These are phyloP conservation scores for Paraglomus brasilianum DNA, from an alignment of 192 early-diverging fungal species.

Conservation along the genomic window DNA sequence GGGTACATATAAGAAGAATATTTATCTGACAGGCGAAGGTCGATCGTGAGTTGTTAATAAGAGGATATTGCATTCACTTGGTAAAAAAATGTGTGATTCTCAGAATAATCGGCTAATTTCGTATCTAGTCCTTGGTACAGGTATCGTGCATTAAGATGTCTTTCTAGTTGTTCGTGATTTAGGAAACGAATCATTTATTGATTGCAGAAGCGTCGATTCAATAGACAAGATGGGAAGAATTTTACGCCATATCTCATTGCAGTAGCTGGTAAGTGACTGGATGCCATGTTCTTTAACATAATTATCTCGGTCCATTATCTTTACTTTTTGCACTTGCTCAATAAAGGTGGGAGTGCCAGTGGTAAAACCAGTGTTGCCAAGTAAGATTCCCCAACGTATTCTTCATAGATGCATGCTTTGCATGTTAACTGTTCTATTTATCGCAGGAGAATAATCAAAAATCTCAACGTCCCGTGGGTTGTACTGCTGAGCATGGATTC, in stretches of 20 bases:
- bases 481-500: conserved; percentile 94
- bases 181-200: neutral
- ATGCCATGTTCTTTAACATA: neutral
- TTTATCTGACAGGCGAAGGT: conserved; percentile 16
- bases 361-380: conserved; percentile 81
- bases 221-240: conserved; percentile 60
- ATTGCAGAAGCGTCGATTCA: conserved; percentile 10
- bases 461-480: conserved; percentile 79
- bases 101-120: neutral
- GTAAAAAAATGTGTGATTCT: neutral
- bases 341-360: conserved; percentile 71
- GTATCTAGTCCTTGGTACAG: conserved; percentile 48
- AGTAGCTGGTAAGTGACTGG: conserved; percentile 58
- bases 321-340: conserved; percentile 8
- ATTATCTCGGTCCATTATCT: neutral
- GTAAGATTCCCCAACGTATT: conserved; percentile 33
- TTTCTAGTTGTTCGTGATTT: neutral
- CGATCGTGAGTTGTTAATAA: conserved; percentile 15
- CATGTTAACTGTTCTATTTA: neutral
- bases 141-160: neutral
- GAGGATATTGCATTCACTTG: neutral
- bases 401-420: neutral
- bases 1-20: neutral
- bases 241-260: conserved; percentile 68
- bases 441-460: conserved; percentile 62